Evolutionary conservation across 1,284 basidiomycete genomes (phyloP).

Genomic region (Moniliophthora roreri): DNA sequence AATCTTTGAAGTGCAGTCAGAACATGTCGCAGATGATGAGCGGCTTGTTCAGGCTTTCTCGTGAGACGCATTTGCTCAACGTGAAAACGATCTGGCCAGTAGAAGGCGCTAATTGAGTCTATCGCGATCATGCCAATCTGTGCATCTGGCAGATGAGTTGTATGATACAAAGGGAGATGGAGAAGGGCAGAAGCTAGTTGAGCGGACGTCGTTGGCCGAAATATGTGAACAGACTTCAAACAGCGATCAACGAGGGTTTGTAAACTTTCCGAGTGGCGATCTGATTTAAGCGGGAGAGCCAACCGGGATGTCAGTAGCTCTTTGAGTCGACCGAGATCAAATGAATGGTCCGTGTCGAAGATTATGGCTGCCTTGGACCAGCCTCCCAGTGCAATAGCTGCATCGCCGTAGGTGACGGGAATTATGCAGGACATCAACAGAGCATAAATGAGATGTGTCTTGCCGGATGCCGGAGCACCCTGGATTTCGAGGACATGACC

Average conservation of each 20-base stretch:
- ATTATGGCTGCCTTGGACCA: constrained; percentile 65
- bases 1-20: constrained; percentile 50
- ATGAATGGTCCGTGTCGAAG: constrained; percentile 67
- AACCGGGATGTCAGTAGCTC: constrained; percentile 46
- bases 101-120: constrained; percentile 75
- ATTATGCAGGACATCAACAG: constrained; percentile 62
- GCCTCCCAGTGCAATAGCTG: constrained; percentile 41
- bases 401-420: constrained; percentile 33
- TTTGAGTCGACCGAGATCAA: constrained; percentile 55
- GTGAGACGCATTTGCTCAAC: constrained; percentile 49
- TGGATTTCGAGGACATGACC: constrained; percentile 76
- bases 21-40: constrained; percentile 40
- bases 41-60: constrained; percentile 16
- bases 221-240: constrained; percentile 60
- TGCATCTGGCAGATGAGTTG: constrained; percentile 41
- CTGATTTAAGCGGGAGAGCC: constrained; percentile 22
- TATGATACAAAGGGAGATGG: constrained; percentile 58
- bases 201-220: constrained; percentile 60
- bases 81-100: constrained; percentile 73
- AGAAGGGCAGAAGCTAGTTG: constrained; percentile 69
- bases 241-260: constrained; percentile 37
- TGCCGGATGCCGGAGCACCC: constrained; percentile 70
- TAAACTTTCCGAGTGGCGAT: constrained; percentile 19
- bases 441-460: constrained; percentile 71
- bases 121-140: constrained; percentile 66